phyloP scores from a whole-genome alignment of 2,329 filamentous ascomycete species.

The Hortaea werneckii region DNA sequence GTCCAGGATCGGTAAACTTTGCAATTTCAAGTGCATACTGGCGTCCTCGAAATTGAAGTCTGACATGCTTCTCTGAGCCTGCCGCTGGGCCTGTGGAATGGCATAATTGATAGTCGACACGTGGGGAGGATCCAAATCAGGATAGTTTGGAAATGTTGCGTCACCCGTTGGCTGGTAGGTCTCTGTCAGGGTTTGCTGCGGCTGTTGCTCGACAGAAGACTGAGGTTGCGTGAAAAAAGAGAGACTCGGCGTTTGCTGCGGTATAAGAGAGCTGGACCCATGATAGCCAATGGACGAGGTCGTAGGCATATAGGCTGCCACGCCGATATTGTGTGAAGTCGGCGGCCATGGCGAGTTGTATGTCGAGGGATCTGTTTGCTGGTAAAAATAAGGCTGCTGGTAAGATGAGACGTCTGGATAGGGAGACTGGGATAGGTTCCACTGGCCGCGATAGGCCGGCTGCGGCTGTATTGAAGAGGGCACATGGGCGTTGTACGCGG shows the following conservation, averaged over 20 bases:
- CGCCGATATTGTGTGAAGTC: background rate
- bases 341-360: conserved; percentile 18
- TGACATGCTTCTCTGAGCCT: conserved; percentile 3
- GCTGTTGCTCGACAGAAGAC: background rate
- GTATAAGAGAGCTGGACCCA: background rate
- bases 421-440: background rate
- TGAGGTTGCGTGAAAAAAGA: conserved; percentile 1
- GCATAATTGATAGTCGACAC: background rate
- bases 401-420: conserved; percentile 18
- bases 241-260: background rate
- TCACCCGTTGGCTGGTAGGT: background rate
- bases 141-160: background rate
- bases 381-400: conserved; percentile 21
- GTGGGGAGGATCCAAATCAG: background rate
- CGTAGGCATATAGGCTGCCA: background rate
- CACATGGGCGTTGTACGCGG: background rate
- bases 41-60: conserved; percentile 29
- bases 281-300: conserved; percentile 1
- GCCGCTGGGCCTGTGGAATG: background rate
- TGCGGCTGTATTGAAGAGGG: background rate
- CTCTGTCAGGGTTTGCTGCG: background rate
- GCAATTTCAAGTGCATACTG: conserved; percentile 42
- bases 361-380: conserved; percentile 13
- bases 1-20: conserved; percentile 52
- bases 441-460: background rate